A percentile compares a stretch with the other conserved stretches of the same genome.
phyloP scores from a whole-genome alignment of 2,329 filamentous ascomycete genomes.

The Aspergillus thermomutatus region DNA sequence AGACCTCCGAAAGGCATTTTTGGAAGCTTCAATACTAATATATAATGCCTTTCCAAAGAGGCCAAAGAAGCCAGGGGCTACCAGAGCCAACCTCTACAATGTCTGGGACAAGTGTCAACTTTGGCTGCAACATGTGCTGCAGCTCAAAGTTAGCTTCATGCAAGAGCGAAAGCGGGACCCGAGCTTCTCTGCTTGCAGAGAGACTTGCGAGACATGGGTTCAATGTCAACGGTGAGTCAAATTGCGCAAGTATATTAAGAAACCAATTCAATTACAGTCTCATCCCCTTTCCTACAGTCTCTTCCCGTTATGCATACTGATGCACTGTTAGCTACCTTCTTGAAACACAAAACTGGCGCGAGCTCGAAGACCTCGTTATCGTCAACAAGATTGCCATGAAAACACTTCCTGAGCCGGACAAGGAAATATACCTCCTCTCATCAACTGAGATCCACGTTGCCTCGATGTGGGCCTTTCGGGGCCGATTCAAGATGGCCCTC shows the following conservation, averaged over 20 bases:
- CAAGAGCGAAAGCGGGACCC: slow-evolving; percentile 1
- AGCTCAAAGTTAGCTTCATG: not conserved
- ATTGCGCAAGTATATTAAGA: too few relatives aligned
- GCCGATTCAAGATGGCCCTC: not conserved
- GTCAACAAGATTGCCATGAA: not conserved
- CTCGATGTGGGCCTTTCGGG: not conserved
- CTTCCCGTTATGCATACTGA: not conserved
- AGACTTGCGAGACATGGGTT: slow-evolving; percentile 2
- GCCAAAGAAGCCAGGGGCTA: slow-evolving; percentile 1
- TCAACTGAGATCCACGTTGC: not conserved
- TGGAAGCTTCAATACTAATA: not conserved
- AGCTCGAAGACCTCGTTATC: not conserved
- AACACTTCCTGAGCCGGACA: not conserved
- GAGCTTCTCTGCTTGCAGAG: slow-evolving; percentile 1
- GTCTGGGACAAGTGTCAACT: slow-evolving; percentile 5
- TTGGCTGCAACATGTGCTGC: slow-evolving; percentile 3
- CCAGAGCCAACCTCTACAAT: slow-evolving; percentile 6
- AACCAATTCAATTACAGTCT: too few relatives aligned
- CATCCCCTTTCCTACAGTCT: too few relatives aligned
- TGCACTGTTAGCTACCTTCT: slow-evolving; percentile 1
- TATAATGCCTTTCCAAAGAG: not conserved
- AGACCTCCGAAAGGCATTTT: not conserved
- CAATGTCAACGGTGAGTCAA: slow-evolving; percentile 2
- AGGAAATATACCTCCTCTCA: not conserved
- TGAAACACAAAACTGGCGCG: slow-evolving; percentile 5